Evolutionary conservation across 495 filamentous ascomycete species (phyloP).

Genomic region (Aspergillus conjunctus): DNA sequence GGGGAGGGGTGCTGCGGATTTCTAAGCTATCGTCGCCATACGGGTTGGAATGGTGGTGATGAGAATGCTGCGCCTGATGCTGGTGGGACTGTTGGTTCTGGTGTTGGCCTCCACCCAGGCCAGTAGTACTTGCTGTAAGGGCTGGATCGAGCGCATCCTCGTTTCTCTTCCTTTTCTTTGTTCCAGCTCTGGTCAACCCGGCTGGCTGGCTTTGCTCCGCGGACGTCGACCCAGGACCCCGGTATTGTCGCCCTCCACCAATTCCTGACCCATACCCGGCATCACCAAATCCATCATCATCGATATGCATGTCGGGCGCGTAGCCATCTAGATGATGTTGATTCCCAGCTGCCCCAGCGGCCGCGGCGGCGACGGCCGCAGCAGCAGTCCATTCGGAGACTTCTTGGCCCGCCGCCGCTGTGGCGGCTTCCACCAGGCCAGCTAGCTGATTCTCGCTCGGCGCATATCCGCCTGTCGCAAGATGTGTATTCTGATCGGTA

Average conservation of each 20-base stretch:
- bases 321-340: slow-evolving; percentile 46
- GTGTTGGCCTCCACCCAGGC: slow-evolving; percentile 28
- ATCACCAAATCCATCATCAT: slow-evolving; percentile 47
- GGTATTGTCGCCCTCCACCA: slow-evolving; percentile 33
- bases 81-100: slow-evolving; percentile 40
- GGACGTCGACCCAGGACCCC: slow-evolving; percentile 23
- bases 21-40: slow-evolving; percentile 41
- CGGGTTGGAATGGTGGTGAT: slow-evolving; percentile 30
- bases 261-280: slow-evolving; percentile 36
- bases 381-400: slow-evolving; percentile 47
- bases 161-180: slow-evolving; percentile 49
- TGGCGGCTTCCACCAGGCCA: slow-evolving; percentile 55
- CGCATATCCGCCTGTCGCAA: slow-evolving; percentile 38
- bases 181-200: slow-evolving; percentile 58
- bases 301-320: slow-evolving; percentile 43
- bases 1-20: slow-evolving; percentile 40
- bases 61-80: slow-evolving; percentile 31
- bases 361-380: slow-evolving; percentile 39
- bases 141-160: slow-evolving; percentile 52
- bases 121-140: slow-evolving; percentile 29
- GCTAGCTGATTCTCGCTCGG: slow-evolving; percentile 54
- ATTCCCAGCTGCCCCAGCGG: slow-evolving; percentile 42
- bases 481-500: slow-evolving; percentile 39
- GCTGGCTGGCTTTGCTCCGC: slow-evolving; percentile 73
- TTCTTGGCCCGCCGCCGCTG: slow-evolving; percentile 54